Evolutionary conservation across 1,284 basidiomycete species (phyloP).

Genomic region (Farysia itapuensis): DNA sequence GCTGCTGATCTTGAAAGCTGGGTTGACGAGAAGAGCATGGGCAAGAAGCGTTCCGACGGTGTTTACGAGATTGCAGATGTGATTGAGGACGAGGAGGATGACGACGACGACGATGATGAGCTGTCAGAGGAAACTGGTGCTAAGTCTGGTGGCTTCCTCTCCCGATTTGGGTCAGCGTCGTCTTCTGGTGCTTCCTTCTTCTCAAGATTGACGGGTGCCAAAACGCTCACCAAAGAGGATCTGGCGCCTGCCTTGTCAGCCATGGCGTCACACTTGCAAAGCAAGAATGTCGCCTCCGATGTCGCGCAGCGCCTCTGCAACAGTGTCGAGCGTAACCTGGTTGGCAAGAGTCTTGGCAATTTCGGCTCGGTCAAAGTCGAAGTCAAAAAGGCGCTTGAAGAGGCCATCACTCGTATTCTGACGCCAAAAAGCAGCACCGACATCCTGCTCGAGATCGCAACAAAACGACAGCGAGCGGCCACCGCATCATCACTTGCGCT

Average conservation of each 20-base stretch:
- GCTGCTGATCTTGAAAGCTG: conserved; percentile 60
- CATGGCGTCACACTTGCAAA: conserved; percentile 97
- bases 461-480: conserved; percentile 60
- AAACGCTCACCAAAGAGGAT: conserved; percentile 78
- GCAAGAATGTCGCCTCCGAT: conserved; percentile 96
- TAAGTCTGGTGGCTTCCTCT: conserved; percentile 64
- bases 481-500: conserved; percentile 36
- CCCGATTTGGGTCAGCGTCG: conserved; percentile 62
- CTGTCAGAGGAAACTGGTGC: conserved; percentile 12
- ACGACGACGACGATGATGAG: conserved; percentile 67
- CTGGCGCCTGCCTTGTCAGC: conserved; percentile 82
- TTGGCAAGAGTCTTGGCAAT: conserved; percentile 69
- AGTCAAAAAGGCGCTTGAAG: conserved; percentile 79
- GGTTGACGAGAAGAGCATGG: conserved; percentile 72
- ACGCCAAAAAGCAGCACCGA: conserved; percentile 97
- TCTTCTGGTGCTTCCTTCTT: conserved; percentile 38
- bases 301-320: conserved; percentile 93
- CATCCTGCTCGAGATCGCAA: conserved; percentile 72
- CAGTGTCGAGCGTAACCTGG: conserved; percentile 80
- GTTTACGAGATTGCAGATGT: conserved; percentile 93
- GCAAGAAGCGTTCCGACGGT: conserved; percentile 77
- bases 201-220: conserved; percentile 69
- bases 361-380: conserved; percentile 71
- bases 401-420: conserved; percentile 85
- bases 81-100: conserved; percentile 61